Conservation (phyloP, 805 yeast species). For the Hanseniaspora clermontiae region DNA sequence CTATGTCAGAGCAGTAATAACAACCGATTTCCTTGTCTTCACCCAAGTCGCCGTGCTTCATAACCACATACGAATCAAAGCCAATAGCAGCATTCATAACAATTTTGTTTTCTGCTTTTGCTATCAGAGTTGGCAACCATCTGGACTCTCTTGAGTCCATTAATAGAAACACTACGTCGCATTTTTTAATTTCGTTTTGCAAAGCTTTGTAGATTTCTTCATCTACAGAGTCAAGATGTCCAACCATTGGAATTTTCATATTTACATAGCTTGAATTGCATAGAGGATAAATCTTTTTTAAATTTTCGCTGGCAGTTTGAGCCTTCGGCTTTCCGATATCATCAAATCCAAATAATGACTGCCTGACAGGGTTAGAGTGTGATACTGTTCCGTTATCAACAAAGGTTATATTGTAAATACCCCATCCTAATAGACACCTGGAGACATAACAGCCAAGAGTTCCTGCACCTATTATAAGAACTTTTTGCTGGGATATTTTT, state of each 20-base stretch:
- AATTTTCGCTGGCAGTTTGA: slow-evolving; percentile 55
- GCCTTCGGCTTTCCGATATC: slow-evolving; percentile 84
- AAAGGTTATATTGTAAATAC: slow-evolving; percentile 70
- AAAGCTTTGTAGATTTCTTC: slow-evolving; percentile 41
- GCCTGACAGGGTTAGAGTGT: slow-evolving; percentile 90
- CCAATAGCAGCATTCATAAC: slow-evolving; percentile 92
- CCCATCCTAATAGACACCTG: slow-evolving; percentile 86
- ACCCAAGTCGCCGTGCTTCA: slow-evolving; percentile 67
- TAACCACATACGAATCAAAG: slow-evolving; percentile 81
- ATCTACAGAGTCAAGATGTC: slow-evolving; percentile 65
- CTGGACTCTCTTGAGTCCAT: slow-evolving; percentile 94
- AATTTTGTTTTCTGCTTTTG: slow-evolving; percentile 50
- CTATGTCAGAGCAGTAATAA: slow-evolving; percentile 90
- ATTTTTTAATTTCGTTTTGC: slow-evolving; percentile 41
- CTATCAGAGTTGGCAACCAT: slow-evolving; percentile 91
- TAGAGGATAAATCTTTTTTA: slow-evolving; percentile 67
- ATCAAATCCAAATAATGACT: slow-evolving; percentile 69
- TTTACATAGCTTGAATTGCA: slow-evolving; percentile 50
- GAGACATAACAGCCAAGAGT: slow-evolving; percentile 89
- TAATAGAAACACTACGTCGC: slow-evolving; percentile 67
- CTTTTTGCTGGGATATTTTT: slow-evolving; percentile 43
- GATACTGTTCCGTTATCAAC: slow-evolving; percentile 85
- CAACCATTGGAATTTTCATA: slow-evolving; percentile 89
- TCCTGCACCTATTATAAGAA: slow-evolving; percentile 86
- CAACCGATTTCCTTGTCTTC: slow-evolving; percentile 56